These are phyloP conservation scores for Podila horticola DNA, from an alignment of 192 early-diverging fungal genomes.

Conservation along the genomic window DNA sequence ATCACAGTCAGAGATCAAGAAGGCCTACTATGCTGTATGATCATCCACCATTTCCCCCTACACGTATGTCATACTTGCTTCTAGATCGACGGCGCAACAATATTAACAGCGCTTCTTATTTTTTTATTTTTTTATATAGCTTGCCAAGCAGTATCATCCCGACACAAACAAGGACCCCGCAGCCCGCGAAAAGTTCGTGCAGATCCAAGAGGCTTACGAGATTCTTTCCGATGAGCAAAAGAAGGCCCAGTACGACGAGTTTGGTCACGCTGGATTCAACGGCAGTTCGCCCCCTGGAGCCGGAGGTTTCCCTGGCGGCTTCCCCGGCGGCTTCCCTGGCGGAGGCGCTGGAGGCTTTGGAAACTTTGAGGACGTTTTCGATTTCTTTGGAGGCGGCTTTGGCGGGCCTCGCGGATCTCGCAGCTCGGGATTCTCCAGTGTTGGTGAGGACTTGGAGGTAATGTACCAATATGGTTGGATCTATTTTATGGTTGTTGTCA, in stretches of 20 bases:
- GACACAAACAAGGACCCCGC: slow-evolving; percentile 95
- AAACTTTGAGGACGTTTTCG: slow-evolving; percentile 72
- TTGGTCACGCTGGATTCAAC: slow-evolving; percentile 69
- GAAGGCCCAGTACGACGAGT: slow-evolving; percentile 91
- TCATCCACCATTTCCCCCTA: neutral
- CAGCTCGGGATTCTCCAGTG: slow-evolving; percentile 35
- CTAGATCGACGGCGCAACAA: neutral
- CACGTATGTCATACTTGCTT: neutral
- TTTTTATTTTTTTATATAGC: slow-evolving; percentile 44
- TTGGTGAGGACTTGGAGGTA: slow-evolving; percentile 45
- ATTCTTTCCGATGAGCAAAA: slow-evolving; percentile 94
- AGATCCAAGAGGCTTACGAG: slow-evolving; percentile 98
- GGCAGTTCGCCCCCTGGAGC: slow-evolving; percentile 54
- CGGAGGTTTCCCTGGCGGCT: slow-evolving; percentile 69
- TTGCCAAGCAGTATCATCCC: slow-evolving; percentile 98
- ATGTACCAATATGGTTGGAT: slow-evolving; percentile 19
- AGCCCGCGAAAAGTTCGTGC: slow-evolving; percentile 96
- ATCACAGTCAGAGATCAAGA: slow-evolving; percentile 91
- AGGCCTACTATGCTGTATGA: slow-evolving; percentile 92
- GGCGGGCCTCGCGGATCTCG: slow-evolving; percentile 26
- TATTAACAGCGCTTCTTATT: neutral
- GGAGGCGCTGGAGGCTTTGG: slow-evolving; percentile 62
- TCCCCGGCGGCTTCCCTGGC: slow-evolving; percentile 68
- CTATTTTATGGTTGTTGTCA: slow-evolving; percentile 28
- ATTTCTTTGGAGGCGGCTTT: slow-evolving; percentile 77